Evolutionary conservation across 768 basidiomycete species (phyloP).

Genomic region (Amanita exitialis): DNA sequence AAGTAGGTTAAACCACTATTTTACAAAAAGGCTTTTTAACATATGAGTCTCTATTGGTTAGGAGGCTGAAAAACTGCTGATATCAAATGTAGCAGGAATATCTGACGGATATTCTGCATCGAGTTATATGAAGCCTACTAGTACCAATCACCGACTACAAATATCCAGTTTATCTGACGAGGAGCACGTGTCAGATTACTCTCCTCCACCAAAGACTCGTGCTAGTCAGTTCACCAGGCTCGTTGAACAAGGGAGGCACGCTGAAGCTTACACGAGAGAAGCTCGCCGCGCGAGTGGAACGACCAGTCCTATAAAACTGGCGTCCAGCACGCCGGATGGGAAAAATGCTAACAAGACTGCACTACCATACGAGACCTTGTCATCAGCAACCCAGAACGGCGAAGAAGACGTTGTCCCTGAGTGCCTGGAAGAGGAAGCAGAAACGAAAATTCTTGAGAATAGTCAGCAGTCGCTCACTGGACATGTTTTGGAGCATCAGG

Average conservation of each 20-base stretch:
- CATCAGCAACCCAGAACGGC: background rate
- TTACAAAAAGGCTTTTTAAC: background rate
- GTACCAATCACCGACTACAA: constrained; percentile 7
- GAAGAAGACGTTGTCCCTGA: background rate
- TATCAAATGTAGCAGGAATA: background rate
- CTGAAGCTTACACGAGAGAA: constrained; percentile 26
- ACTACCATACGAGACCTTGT: background rate
- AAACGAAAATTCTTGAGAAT: background rate
- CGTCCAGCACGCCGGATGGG: background rate
- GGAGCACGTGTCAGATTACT: constrained; percentile 16
- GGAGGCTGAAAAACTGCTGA: constrained; percentile 2
- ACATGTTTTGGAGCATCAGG: too few relatives aligned
- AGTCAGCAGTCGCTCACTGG: too few relatives aligned
- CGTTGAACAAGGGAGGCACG: constrained; percentile 21
- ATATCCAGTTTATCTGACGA: constrained; percentile 14
- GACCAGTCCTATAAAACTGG: constrained; percentile 11
- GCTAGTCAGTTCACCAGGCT: constrained; percentile 23
- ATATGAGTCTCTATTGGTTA: background rate
- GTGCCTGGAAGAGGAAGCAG: background rate
- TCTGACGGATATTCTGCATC: background rate
- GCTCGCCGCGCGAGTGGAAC: constrained; percentile 21
- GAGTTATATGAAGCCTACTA: background rate
- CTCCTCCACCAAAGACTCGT: constrained; percentile 18
- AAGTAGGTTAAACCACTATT: background rate
- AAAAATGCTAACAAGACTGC: background rate